Evolutionary conservation across 1,139 yeast species (phyloP).

Genomic region (Suhomyces bribrorum): DNA sequence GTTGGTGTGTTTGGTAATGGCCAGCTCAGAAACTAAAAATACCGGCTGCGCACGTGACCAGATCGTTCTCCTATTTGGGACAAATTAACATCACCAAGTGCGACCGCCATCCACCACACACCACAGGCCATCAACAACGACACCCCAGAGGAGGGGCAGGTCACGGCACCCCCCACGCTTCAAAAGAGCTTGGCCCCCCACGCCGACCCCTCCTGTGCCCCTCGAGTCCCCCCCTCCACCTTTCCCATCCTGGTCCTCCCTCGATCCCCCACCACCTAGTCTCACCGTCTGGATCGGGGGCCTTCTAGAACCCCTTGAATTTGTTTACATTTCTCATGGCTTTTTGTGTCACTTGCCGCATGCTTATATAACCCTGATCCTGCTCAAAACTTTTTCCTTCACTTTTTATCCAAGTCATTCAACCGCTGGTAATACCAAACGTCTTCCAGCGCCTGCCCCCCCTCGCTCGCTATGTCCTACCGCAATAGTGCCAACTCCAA

Average conservation of each 20-base stretch:
- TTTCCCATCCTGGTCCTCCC: neutral
- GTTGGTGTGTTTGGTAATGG: too few relatives aligned
- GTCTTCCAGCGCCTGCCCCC: too few relatives aligned
- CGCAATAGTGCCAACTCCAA: conserved; percentile 23
- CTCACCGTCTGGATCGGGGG: too few relatives aligned
- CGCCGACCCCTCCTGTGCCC: too few relatives aligned
- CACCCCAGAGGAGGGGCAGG: too few relatives aligned
- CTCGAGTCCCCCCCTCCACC: too few relatives aligned
- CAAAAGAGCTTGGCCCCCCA: too few relatives aligned
- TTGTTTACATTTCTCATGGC: conserved; percentile 7
- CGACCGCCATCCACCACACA: neutral
- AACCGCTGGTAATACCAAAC: too few relatives aligned
- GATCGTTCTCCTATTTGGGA: neutral
- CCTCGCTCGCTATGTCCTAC: conserved; percentile 15
- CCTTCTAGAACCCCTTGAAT: conserved; percentile 3
- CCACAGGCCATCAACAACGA: too few relatives aligned
- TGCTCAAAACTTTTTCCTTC: conserved; percentile 4
- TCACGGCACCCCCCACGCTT: too few relatives aligned
- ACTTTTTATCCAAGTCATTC: neutral
- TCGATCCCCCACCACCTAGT: too few relatives aligned
- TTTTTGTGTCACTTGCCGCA: conserved; percentile 9
- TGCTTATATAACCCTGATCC: conserved; percentile 5
- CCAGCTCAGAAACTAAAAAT: too few relatives aligned
- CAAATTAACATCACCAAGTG: neutral
- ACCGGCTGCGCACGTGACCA: neutral